Percentiles rank a stretch among this genome's conserved stretches.
Evolutionary conservation across 257 asterid species (phyloP).

Genomic region (Ligustrum vulgare): DNA sequence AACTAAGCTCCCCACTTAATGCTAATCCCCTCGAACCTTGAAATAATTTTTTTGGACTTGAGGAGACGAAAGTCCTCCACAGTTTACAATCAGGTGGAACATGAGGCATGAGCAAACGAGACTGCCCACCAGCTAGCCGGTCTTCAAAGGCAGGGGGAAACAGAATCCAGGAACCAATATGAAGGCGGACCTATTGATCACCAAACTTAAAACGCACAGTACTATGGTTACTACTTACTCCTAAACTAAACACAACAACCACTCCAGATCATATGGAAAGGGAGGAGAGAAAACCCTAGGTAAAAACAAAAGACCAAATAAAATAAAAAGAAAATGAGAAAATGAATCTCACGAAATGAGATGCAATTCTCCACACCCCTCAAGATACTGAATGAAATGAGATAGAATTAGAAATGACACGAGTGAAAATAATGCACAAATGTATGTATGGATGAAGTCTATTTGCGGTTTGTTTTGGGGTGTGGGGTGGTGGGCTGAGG

Average conservation of each 20-base stretch:
- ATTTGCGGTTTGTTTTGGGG: neutral
- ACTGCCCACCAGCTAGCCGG: neutral
- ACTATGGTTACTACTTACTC: too few species aligned
- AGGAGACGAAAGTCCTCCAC: neutral
- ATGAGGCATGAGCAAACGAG: neutral
- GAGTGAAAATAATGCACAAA: neutral
- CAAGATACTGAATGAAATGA: neutral
- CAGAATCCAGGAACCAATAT: neutral
- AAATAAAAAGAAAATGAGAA: neutral
- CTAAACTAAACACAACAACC: neutral
- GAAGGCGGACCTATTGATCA: neutral
- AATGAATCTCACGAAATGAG: neutral
- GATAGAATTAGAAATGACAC: neutral
- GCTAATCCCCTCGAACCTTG: neutral
- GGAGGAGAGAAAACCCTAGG: neutral
- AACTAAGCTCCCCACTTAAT: too few species aligned
- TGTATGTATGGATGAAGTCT: neutral
- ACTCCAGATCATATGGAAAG: neutral
- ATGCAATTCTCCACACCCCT: neutral
- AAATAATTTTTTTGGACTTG: neutral
- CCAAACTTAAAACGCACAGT: neutral
- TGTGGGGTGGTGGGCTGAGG: too few species aligned
- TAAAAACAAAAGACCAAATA: neutral
- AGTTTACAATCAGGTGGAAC: neutral
- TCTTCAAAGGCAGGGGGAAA: too few species aligned